Percentiles rank a stretch among this genome's conserved stretches.
Evolutionary conservation across 2,329 filamentous ascomycete genomes (phyloP).

Genomic region (Scleromitrula shiraiana): DNA sequence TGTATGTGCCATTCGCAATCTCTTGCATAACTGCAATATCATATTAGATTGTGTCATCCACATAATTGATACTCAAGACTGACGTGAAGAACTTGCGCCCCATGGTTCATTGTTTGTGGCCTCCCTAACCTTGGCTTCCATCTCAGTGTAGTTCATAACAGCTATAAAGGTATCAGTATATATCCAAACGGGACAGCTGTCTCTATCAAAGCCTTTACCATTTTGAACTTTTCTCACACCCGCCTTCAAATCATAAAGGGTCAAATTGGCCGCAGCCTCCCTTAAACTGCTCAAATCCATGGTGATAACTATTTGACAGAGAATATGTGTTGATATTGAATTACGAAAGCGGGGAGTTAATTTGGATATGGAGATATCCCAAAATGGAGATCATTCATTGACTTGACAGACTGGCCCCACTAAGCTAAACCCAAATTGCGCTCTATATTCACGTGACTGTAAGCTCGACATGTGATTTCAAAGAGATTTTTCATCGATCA

Average conservation of each 20-base stretch:
- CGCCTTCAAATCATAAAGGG: slow-evolving; percentile 68
- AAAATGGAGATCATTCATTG: too few species aligned
- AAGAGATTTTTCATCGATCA: too few species aligned
- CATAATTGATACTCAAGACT: slow-evolving; percentile 5
- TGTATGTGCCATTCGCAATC: slow-evolving; percentile 95
- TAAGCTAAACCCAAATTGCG: too few species aligned
- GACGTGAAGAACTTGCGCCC: slow-evolving; percentile 37
- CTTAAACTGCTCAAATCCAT: slow-evolving; percentile 65
- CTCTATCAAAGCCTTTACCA: slow-evolving; percentile 43
- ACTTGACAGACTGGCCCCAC: too few species aligned
- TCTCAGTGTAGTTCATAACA: slow-evolving; percentile 74
- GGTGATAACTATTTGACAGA: slow-evolving; percentile 8
- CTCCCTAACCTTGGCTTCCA: slow-evolving; percentile 78
- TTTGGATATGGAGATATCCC: slow-evolving; percentile 10
- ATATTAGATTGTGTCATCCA: neutral
- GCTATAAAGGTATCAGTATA: slow-evolving; percentile 38
- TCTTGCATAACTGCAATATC: slow-evolving; percentile 67
- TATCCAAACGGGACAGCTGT: slow-evolving; percentile 18
- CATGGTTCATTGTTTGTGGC: slow-evolving; percentile 99
- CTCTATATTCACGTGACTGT: too few species aligned
- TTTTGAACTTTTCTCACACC: slow-evolving; percentile 71
- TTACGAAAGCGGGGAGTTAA: slow-evolving; percentile 10
- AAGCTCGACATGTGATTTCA: too few species aligned
- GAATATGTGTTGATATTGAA: neutral
- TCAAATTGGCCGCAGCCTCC: slow-evolving; percentile 64